Percentiles rank a stretch among this genome's conserved stretches.
Evolutionary conservation across 805 yeast genomes (phyloP).

Genomic region (Isabelozyma heimii): DNA sequence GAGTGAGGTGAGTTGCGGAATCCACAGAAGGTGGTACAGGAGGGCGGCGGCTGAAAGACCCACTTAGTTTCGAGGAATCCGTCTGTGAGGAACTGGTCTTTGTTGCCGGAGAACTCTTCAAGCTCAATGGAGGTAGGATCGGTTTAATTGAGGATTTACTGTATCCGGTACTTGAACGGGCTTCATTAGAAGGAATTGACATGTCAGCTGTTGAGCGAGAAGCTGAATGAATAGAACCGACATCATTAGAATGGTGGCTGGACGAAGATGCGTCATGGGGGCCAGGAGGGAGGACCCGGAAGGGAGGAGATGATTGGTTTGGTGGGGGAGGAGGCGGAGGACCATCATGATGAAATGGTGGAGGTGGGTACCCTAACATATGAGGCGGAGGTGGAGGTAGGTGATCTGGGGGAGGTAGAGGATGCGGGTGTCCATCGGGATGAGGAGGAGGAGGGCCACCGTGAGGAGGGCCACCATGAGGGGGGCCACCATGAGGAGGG

Average conservation of each 20-base stretch:
- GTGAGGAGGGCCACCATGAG: constrained; percentile 1
- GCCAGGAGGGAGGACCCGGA: background rate
- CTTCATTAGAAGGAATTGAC: no score
- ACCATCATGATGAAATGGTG: background rate
- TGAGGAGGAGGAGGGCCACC: constrained; percentile 3
- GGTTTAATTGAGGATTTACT: no score
- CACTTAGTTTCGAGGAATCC: no score
- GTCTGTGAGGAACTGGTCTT: no score
- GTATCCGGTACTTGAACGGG: no score
- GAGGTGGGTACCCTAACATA: constrained; percentile 1
- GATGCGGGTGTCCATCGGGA: constrained; percentile 1
- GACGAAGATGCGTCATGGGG: background rate
- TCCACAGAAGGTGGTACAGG: no score
- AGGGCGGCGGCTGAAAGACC: no score
- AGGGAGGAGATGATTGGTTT: constrained; percentile 9
- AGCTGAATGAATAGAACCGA: no score
- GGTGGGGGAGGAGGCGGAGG: constrained; percentile 5
- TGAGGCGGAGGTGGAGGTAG: constrained; percentile 11
- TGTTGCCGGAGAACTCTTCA: no score
- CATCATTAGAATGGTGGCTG: background rate
- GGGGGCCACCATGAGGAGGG: constrained; percentile 1
- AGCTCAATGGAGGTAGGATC: no score
- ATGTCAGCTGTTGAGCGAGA: no score
- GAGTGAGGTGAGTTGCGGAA: no score
- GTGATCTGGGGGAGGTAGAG: constrained; percentile 1